Conservation (phyloP, 768 basidiomycete species). For the Collybia nuda region DNA sequence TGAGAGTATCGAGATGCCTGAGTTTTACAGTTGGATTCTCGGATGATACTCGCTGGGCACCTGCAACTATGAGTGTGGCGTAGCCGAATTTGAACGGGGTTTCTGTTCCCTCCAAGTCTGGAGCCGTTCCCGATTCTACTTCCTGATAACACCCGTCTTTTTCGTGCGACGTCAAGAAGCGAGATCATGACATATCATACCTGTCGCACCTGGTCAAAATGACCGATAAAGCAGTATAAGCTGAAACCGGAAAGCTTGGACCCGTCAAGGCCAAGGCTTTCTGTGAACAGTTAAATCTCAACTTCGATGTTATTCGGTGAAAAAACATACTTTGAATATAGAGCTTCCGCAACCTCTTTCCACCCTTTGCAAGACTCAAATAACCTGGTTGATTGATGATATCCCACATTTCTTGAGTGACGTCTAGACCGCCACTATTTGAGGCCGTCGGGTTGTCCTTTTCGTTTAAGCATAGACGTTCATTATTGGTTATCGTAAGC, state of each 20-base stretch:
- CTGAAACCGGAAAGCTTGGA: slow-evolving; percentile 26
- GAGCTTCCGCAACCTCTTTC: slow-evolving; percentile 24
- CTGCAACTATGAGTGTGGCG: slow-evolving; percentile 35
- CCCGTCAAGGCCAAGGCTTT: slow-evolving; percentile 22
- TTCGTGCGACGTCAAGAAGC: too few relatives aligned
- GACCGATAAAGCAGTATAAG: slow-evolving; percentile 24
- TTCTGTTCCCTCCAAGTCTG: slow-evolving; percentile 37
- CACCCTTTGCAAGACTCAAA: slow-evolving; percentile 20
- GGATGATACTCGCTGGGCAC: slow-evolving; percentile 33
- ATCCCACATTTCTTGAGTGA: slow-evolving; percentile 24
- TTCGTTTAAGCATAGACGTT: neutral
- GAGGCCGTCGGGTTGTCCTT: neutral
- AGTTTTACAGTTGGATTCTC: slow-evolving; percentile 7
- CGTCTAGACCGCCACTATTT: slow-evolving; percentile 22
- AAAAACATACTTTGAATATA: slow-evolving; percentile 22
- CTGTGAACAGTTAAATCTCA: slow-evolving; percentile 8
- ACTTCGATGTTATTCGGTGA: neutral
- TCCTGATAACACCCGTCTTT: slow-evolving; percentile 13
- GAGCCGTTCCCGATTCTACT: slow-evolving; percentile 28
- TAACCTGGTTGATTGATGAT: slow-evolving; percentile 28
- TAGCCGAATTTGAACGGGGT: slow-evolving; percentile 45
- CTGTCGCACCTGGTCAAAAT: slow-evolving; percentile 15
- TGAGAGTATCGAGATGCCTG: slow-evolving; percentile 33
- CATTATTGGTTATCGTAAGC: neutral
- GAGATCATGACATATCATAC: slow-evolving; percentile 11